Percentiles rank a stretch among this genome's conserved stretches.
Evolutionary conservation across 768 basidiomycete species (phyloP).

Genomic region (Amanita pallidorosea): DNA sequence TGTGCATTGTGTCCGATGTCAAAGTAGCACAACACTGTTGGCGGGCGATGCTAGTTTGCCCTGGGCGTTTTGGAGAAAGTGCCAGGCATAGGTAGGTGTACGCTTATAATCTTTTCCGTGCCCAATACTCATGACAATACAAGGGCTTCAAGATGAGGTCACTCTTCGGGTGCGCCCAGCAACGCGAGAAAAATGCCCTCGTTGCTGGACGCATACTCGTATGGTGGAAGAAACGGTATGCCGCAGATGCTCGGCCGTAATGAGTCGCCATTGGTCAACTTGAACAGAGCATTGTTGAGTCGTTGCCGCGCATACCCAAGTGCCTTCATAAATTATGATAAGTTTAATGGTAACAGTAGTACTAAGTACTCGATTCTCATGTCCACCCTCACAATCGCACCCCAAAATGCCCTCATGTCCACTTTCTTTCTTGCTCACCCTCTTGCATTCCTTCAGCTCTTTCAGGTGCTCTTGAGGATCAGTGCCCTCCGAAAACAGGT

Average conservation of each 20-base stretch:
- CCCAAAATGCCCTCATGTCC: conserved; percentile 98
- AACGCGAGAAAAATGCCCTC: conserved; percentile 62
- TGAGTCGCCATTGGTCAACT: conserved; percentile 5
- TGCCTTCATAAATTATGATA: no score
- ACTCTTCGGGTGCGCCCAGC: conserved; percentile 55
- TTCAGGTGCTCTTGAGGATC: conserved; percentile 40
- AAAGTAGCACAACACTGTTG: conserved; percentile 35
- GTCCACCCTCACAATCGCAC: conserved; percentile 74
- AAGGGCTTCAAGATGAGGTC: conserved; percentile 20
- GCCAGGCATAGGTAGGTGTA: conserved; percentile 33
- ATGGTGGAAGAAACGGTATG: conserved; percentile 45
- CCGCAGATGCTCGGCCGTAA: conserved; percentile 39
- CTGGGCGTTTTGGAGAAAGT: conserved; percentile 42
- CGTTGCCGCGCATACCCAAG: no score
- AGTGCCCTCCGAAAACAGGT: conserved; percentile 54
- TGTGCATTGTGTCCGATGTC: conserved; percentile 78
- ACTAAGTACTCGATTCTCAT: no score
- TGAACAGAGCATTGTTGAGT: background rate
- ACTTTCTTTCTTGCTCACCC: conserved; percentile 43
- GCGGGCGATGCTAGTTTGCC: conserved; percentile 24
- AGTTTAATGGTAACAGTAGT: no score
- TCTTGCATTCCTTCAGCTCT: conserved; percentile 54
- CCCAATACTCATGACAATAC: background rate
- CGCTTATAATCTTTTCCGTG: background rate
- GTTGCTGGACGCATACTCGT: conserved; percentile 81